Percentiles rank a stretch among this genome's conserved stretches.
These are phyloP conservation scores for Emiliania huxleyi DNA, from an alignment of 78 protist genomes.

Conservation along the genomic window DNA sequence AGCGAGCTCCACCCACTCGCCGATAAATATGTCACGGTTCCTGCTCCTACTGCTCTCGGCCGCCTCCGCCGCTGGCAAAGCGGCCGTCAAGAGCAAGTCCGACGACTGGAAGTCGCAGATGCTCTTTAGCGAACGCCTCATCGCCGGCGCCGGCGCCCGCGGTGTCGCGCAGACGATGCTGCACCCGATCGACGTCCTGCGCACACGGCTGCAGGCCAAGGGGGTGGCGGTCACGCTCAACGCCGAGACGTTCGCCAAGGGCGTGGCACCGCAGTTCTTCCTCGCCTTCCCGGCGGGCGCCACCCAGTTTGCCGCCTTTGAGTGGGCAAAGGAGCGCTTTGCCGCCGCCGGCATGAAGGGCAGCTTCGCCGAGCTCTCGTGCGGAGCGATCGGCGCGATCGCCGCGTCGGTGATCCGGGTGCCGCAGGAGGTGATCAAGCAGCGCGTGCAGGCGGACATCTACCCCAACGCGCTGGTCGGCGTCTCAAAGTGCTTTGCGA, in stretches of 20 bases:
- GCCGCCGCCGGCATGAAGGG: background rate
- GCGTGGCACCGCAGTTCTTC: background rate
- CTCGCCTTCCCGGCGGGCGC: slow-evolving; percentile 27
- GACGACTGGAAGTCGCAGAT: background rate
- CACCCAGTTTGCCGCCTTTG: background rate
- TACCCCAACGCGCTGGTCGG: slow-evolving; percentile 28
- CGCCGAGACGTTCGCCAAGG: background rate
- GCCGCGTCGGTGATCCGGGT: slow-evolving; percentile 27
- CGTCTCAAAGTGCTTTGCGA: background rate
- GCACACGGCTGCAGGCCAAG: slow-evolving; percentile 20
- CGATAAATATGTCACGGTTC: too few relatives aligned
- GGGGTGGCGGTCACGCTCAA: background rate
- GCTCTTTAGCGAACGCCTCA: background rate
- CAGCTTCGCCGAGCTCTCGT: background rate
- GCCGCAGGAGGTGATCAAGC: slow-evolving; percentile 37
- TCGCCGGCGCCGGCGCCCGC: background rate
- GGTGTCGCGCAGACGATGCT: background rate
- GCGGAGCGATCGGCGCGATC: background rate
- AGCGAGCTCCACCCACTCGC: too few relatives aligned
- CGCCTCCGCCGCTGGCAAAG: background rate
- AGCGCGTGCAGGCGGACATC: slow-evolving; percentile 34
- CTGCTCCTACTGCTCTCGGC: background rate
- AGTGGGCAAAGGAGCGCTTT: background rate
- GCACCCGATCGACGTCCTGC: slow-evolving; percentile 8
- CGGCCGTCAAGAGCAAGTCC: background rate